A percentile compares a stretch with the other conserved stretches of the same genome.
Evolutionary conservation across 257 asterid species (phyloP).

Genomic region (Petunia axillaris): DNA sequence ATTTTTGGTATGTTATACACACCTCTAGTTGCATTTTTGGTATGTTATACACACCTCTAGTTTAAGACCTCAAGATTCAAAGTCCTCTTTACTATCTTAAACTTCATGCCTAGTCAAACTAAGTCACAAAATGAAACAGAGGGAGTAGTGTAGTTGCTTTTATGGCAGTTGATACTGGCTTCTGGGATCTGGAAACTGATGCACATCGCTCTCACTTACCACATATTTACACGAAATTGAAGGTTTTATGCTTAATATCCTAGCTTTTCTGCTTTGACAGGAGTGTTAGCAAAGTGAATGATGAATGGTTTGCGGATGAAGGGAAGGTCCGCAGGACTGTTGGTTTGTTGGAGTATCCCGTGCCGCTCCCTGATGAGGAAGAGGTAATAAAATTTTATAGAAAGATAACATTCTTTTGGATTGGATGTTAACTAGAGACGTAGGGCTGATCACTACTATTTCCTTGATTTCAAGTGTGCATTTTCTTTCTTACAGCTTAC

Average conservation of each 20-base stretch:
- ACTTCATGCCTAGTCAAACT: too few species aligned
- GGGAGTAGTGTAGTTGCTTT: not conserved
- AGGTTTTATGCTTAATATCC: conserved; percentile 21
- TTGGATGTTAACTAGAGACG: not conserved
- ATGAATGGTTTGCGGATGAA: conserved; percentile 97
- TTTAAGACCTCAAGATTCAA: too few species aligned
- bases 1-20: too few species aligned
- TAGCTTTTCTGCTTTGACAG: conserved; percentile 56
- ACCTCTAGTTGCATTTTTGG: too few species aligned
- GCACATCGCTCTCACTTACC: conserved; percentile 18
- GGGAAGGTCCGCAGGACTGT: conserved; percentile 80
- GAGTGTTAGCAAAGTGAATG: conserved; percentile 95
- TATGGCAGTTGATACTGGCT: not conserved
- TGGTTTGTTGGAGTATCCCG: conserved; percentile 75
- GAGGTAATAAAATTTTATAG: conserved; percentile 56
- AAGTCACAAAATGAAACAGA: not conserved
- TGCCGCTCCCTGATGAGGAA: conserved; percentile 59
- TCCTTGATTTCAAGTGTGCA: not conserved
- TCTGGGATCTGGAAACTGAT: conserved; percentile 14
- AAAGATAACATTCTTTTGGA: conserved; percentile 1
- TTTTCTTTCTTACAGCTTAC: conserved; percentile 62
- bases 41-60: too few species aligned
- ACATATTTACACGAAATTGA: not conserved
- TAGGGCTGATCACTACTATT: not conserved
- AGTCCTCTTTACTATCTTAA: too few species aligned